phyloP scores from a whole-genome alignment of 257 asterid genomes.

The Salvia hispanica region DNA sequence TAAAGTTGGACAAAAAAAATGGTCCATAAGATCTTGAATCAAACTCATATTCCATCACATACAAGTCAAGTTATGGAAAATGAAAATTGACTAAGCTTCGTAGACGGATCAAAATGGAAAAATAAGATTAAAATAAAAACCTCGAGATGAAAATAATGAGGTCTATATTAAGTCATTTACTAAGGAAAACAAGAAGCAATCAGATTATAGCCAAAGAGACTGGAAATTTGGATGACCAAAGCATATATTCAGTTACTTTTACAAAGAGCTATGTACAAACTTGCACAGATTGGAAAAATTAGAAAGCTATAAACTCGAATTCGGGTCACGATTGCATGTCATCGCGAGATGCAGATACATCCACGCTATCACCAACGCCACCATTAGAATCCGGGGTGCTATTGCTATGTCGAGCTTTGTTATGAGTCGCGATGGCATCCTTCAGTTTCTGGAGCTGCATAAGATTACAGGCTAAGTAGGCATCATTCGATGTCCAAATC shows the following conservation, averaged over 20 bases:
- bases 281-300: not conserved
- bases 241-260: conserved; percentile 9
- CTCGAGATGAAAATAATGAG: not conserved
- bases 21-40: too few species aligned
- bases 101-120: too few species aligned
- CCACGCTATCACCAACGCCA: conserved; percentile 31
- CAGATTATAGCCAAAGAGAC: not conserved
- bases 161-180: conserved; percentile 17
- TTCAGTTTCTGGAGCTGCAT: conserved; percentile 68
- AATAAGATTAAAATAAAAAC: not conserved
- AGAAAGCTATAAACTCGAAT: conserved; percentile 23
- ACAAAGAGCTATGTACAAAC: conserved; percentile 18
- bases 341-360: conserved; percentile 28
- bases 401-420: conserved; percentile 28
- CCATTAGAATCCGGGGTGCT: conserved; percentile 30
- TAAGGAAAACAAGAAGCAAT: conserved; percentile 11
- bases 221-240: conserved; percentile 11
- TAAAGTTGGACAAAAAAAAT: too few species aligned
- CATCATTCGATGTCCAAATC: not conserved
- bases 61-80: too few species aligned
- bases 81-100: too few species aligned
- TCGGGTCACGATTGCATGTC: conserved; percentile 25
- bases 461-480: not conserved
- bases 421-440: conserved; percentile 58
- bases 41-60: not conserved